A percentile compares a stretch with the other conserved stretches of the same genome.
These are phyloP conservation scores for Groenewaldozyma sp. DNA, from an alignment of 1,139 yeast species.

Conservation along the genomic window DNA sequence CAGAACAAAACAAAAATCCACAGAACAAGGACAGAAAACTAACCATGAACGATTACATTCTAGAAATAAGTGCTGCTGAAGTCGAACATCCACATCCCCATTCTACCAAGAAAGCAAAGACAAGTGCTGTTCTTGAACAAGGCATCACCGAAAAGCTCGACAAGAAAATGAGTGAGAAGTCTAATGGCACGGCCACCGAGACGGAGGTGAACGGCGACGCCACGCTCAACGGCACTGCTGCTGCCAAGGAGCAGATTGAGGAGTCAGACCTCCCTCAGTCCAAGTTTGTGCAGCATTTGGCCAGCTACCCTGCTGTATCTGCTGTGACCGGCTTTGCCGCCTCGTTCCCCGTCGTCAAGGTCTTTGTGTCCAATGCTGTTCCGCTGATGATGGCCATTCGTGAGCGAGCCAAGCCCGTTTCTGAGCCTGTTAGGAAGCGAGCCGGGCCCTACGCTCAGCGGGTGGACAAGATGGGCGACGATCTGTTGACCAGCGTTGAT, in stretches of 20 bases:
- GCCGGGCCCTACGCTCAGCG: constrained; percentile 25
- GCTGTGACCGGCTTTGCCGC: constrained; percentile 52
- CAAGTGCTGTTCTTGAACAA: no score
- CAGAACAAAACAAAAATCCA: no score
- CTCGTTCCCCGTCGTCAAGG: constrained; percentile 50
- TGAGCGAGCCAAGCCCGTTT: constrained; percentile 25
- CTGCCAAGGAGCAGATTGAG: constrained; percentile 3
- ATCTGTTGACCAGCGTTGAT: constrained; percentile 27
- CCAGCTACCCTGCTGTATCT: constrained; percentile 48
- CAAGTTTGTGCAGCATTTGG: constrained; percentile 33
- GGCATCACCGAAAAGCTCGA: no score
- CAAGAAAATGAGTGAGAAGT: no score
- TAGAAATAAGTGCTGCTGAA: no score
- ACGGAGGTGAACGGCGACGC: neutral
- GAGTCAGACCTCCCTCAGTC: constrained; percentile 24
- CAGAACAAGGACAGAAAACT: no score
- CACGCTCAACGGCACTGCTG: neutral
- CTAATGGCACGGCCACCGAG: neutral
- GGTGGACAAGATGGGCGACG: constrained; percentile 32
- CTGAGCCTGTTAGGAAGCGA: constrained; percentile 27
- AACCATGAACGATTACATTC: no score
- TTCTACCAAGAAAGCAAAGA: no score
- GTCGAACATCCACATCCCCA: no score
- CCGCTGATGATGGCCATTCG: constrained; percentile 40
- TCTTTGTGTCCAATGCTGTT: constrained; percentile 50